These are phyloP conservation scores for Mycena rosella DNA, from an alignment of 768 basidiomycete species.

Conservation along the genomic window DNA sequence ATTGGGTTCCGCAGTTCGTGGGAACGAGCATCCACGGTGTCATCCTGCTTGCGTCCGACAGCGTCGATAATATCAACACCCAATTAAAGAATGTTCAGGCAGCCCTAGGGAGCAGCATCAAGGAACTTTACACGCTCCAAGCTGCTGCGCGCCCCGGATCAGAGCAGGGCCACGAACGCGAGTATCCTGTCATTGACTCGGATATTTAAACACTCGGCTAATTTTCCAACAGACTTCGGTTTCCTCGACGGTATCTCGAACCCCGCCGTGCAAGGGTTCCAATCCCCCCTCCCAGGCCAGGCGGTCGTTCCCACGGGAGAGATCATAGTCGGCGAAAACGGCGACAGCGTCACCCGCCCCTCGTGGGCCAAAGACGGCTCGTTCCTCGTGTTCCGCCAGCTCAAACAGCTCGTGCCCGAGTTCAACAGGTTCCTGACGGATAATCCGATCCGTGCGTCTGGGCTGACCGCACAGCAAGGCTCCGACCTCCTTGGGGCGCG, in stretches of 20 bases:
- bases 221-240: slow-evolving; percentile 36
- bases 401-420: slow-evolving; percentile 40
- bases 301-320: slow-evolving; percentile 30
- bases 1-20: slow-evolving; percentile 34
- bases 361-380: slow-evolving; percentile 45
- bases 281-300: slow-evolving; percentile 31
- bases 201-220: slow-evolving; percentile 25
- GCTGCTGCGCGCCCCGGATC: slow-evolving; percentile 41
- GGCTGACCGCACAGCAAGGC: slow-evolving; percentile 54
- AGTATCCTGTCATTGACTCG: slow-evolving; percentile 29
- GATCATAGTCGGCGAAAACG: slow-evolving; percentile 42
- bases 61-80: slow-evolving; percentile 29
- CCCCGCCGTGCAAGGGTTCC: slow-evolving; percentile 34
- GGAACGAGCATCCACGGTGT: slow-evolving; percentile 37
- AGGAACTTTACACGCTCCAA: slow-evolving; percentile 31
- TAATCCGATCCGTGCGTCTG: slow-evolving; percentile 53
- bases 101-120: slow-evolving; percentile 31
- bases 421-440: slow-evolving; percentile 60
- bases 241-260: slow-evolving; percentile 32
- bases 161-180: slow-evolving; percentile 45
- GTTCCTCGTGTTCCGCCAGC: slow-evolving; percentile 45
- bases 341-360: slow-evolving; percentile 38
- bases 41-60: slow-evolving; percentile 35
- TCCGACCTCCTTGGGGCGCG: slow-evolving; percentile 65
- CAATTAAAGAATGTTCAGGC: slow-evolving; percentile 27